phyloP scores from a whole-genome alignment of 192 early-diverging fungal species.

The Coemansia sp. region DNA sequence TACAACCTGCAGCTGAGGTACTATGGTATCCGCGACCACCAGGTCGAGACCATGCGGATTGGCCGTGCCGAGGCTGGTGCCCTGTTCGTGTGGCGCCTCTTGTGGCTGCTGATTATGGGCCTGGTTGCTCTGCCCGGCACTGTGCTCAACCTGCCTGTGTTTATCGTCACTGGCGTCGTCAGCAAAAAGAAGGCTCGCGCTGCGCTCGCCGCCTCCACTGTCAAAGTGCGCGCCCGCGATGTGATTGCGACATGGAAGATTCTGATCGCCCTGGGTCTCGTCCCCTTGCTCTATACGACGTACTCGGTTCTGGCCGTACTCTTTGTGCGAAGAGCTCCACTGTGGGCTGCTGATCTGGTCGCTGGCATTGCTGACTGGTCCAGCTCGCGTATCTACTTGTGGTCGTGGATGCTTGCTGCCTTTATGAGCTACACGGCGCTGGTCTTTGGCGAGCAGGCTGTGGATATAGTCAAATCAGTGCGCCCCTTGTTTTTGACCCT shows the following conservation, averaged over 20 bases:
- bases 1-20: constrained; percentile 85
- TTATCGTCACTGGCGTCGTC: constrained; percentile 47
- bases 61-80: constrained; percentile 66
- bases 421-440: constrained; percentile 76
- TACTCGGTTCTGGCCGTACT: constrained; percentile 67
- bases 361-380: constrained; percentile 15
- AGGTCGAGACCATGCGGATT: constrained; percentile 82
- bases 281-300: constrained; percentile 72
- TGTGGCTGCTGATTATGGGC: constrained; percentile 73
- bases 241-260: constrained; percentile 98
- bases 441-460: constrained; percentile 74
- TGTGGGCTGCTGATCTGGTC: constrained; percentile 15
- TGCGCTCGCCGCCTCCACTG: constrained; percentile 85
- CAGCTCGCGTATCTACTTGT: constrained; percentile 34
- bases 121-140: constrained; percentile 86
- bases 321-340: constrained; percentile 42
- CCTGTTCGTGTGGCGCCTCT: constrained; percentile 69
- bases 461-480: constrained; percentile 79
- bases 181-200: constrained; percentile 61
- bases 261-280: constrained; percentile 72
- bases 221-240: constrained; percentile 94
- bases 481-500: constrained; percentile 82
- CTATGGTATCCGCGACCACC: constrained; percentile 95
- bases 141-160: constrained; percentile 56
- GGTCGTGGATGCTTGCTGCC: constrained; percentile 47